A percentile compares a stretch with the other conserved stretches of the same genome.
These are phyloP conservation scores for Stephania yunnanensis DNA, from an alignment of 164 flowering plant genomes.

Conservation along the genomic window DNA sequence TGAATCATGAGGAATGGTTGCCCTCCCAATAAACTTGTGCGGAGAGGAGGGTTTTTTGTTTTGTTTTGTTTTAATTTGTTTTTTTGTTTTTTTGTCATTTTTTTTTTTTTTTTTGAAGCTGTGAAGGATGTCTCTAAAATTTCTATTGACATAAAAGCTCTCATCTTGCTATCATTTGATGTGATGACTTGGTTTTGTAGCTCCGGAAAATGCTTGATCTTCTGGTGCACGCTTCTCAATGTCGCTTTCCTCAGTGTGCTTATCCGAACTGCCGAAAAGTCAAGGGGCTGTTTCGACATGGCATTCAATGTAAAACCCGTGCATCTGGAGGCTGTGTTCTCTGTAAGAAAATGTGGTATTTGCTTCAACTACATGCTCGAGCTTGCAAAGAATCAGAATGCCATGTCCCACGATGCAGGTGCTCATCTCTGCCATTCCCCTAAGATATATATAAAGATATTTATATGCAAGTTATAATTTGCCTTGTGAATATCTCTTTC, in stretches of 20 bases:
- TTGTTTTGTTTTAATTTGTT: no score
- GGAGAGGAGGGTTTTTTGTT: no score
- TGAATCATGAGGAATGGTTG: no score
- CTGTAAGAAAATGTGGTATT: conserved; percentile 98
- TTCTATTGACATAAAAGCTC: neutral
- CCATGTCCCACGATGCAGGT: conserved; percentile 98
- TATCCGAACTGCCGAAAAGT: conserved; percentile 95
- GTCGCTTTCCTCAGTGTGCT: conserved; percentile 79
- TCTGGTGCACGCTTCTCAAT: conserved; percentile 93
- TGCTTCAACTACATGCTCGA: conserved; percentile 95
- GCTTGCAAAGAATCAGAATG: conserved; percentile 95
- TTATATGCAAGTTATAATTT: neutral
- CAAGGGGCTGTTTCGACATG: conserved; percentile 97
- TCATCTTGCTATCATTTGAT: neutral
- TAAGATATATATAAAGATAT: neutral
- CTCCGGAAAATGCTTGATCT: conserved; percentile 98
- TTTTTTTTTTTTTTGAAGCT: neutral
- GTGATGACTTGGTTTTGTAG: conserved; percentile 37
- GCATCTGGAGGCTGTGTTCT: conserved; percentile 91
- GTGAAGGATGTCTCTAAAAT: neutral
- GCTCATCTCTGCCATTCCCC: neutral
- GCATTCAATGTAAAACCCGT: conserved; percentile 70
- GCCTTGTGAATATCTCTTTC: conserved; percentile 13
- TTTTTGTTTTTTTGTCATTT: no score
- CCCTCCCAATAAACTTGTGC: no score